A percentile compares a stretch with the other conserved stretches of the same genome.
These are phyloP conservation scores for Boletales sp. DNA, from an alignment of 768 basidiomycete species.

Conservation along the genomic window DNA sequence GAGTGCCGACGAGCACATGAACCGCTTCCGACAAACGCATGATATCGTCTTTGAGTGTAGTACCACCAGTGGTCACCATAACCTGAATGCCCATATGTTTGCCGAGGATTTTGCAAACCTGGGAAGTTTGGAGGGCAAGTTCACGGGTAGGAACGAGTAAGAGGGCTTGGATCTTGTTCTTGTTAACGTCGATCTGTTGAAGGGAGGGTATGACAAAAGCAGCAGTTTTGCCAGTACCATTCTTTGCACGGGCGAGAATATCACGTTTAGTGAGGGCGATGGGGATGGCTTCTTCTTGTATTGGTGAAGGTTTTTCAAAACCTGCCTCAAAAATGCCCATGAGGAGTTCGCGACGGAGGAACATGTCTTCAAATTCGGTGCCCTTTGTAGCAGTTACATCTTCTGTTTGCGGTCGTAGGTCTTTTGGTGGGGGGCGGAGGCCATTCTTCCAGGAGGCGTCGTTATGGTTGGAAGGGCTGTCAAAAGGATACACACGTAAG, in stretches of 20 bases:
- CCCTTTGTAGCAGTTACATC: conserved; percentile 95
- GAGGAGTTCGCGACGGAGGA: conserved; percentile 87
- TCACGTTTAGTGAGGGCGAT: conserved; percentile 92
- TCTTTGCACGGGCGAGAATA: conserved; percentile 92
- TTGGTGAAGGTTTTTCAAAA: conserved; percentile 94
- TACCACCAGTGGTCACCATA: conserved; percentile 99
- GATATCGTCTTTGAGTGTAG: conserved; percentile 97
- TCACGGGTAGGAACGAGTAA: conserved; percentile 98
- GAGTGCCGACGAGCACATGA: conserved; percentile 96
- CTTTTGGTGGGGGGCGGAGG: conserved; percentile 86
- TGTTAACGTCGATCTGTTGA: conserved; percentile 82
- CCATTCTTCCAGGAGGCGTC: conserved; percentile 64
- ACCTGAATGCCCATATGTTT: conserved; percentile 95
- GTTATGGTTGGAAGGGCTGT: conserved; percentile 27
- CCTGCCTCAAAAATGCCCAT: conserved; percentile 99
- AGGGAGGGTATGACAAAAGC: conserved; percentile 98
- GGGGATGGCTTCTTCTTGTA: conserved; percentile 99
- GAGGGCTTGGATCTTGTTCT: conserved; percentile 90
- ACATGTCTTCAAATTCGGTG: conserved; percentile 94
- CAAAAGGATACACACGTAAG: conserved; percentile 3
- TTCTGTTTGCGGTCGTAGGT: conserved; percentile 92
- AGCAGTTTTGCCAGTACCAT: conserved; percentile 97
- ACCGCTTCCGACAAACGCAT: conserved; percentile 85
- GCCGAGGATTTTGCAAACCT: conserved; percentile 95
- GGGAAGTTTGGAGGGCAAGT: conserved; percentile 96